Evolutionary conservation across 106 monocot species (phyloP), one percentile per base, ranked within the genome.

Genomic region (Dactylorhiza incarnata): DNA sequence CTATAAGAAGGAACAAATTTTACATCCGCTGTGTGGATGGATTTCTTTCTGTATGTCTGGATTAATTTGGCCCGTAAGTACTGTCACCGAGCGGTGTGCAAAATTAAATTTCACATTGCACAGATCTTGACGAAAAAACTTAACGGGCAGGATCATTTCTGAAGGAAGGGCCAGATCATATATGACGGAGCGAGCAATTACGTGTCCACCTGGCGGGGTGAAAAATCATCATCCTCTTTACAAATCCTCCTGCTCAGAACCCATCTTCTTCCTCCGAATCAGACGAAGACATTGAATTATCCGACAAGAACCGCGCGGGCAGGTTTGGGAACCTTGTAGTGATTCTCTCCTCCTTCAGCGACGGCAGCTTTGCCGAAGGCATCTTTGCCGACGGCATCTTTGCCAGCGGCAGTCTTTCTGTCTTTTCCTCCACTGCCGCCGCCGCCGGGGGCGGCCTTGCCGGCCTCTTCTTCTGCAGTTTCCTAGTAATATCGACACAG

Each of bases 241-340:
- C 29, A 2, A 29, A 29, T 29, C 29, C 29, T 52, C 51, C 4
- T 5, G 19, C 45, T 73, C 72, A 84, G 51, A 77, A 84, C 14
- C 45, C 81, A 67, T 81, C 79, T 0, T 83, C 85, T 26, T 87
- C 87, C 69, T 13, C 13, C 17, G 83, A 83, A 37, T 72, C 73
- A 14, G 87, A 91, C 52, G 75, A 82, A 12, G 85, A 79, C 13
- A 54, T 71, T 0, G 76, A 80, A 58, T 78, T 76, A 11, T 87
- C 87, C 29, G 83, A 78, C 86, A 88, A 72, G 74, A 91, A 91
- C 56, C 82, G 76, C 14, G 86, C 74, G 14, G 91, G 91, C 81
- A 91, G 73, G 76, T 91, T 87, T 8, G 90, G 87, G 51, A 91
- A 91, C 74, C 78, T 85, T 1, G 81, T 82, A 51, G 43, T 74